These are phyloP conservation scores for Neurospora tetraspora DNA, from an alignment of 495 filamentous ascomycete species.

Conservation along the genomic window DNA sequence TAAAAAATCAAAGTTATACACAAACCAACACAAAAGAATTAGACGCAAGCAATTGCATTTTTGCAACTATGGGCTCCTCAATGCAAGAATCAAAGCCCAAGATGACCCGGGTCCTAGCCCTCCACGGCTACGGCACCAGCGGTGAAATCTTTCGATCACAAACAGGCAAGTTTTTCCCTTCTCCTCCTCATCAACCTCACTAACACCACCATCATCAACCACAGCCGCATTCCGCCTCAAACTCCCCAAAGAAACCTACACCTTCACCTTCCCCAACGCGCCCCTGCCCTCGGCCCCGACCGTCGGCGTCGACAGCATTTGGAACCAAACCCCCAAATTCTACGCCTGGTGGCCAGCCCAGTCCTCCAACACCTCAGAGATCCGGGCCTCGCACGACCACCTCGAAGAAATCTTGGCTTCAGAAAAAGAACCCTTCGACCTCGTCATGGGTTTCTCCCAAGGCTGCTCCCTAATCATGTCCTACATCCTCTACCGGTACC, in stretches of 20 bases:
- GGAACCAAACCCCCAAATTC: slow-evolving; percentile 30
- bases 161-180: slow-evolving; percentile 32
- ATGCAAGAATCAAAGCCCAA: not conserved
- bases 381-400: slow-evolving; percentile 32
- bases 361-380: slow-evolving; percentile 15
- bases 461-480: slow-evolving; percentile 43
- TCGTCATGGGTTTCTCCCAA: slow-evolving; percentile 50
- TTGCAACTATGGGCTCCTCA: not conserved
- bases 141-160: slow-evolving; percentile 48
- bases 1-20: not conserved
- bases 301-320: slow-evolving; percentile 44
- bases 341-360: slow-evolving; percentile 36
- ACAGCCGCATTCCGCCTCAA: slow-evolving; percentile 24
- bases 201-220: not conserved
- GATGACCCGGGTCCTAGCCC: slow-evolving; percentile 49
- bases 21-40: not conserved
- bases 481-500: slow-evolving; percentile 32
- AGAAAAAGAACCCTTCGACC: slow-evolving; percentile 49
- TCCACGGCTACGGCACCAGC: slow-evolving; percentile 56
- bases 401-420: slow-evolving; percentile 16
- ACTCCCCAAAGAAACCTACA: slow-evolving; percentile 17
- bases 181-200: not conserved
- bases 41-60: not conserved
- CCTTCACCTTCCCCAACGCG: slow-evolving; percentile 50
- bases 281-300: slow-evolving; percentile 35